Evolutionary conservation across 2,329 filamentous ascomycete species (phyloP).

Genomic region (Penicillium sp.): DNA sequence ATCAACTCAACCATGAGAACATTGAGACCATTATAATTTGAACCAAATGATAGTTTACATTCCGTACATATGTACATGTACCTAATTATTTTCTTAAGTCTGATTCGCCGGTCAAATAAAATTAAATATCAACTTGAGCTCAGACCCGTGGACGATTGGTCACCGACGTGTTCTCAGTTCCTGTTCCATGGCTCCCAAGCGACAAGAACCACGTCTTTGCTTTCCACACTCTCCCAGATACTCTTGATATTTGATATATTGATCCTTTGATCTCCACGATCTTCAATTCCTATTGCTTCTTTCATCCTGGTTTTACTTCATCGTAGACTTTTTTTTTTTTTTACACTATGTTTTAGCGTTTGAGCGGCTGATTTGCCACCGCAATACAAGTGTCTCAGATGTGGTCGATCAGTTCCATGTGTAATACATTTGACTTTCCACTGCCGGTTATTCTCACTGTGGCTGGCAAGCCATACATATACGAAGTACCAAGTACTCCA

Average conservation of each 20-base stretch:
- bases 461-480: conserved; percentile 1
- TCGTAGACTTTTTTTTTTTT: neutral
- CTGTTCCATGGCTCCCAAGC: conserved; percentile 18
- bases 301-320: neutral
- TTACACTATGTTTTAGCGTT: neutral
- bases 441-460: conserved; percentile 15
- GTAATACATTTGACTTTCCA: conserved; percentile 17
- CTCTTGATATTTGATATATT: neutral
- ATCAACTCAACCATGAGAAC: neutral
- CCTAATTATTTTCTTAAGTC: neutral
- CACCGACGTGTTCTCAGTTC: neutral
- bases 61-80: neutral
- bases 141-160: neutral
- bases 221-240: neutral
- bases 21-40: neutral
- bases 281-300: conserved; percentile 1
- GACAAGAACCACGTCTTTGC: conserved; percentile 11
- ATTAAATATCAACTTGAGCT: conserved; percentile 1
- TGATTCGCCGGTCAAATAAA: neutral
- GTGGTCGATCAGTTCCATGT: conserved; percentile 8
- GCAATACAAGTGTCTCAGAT: conserved; percentile 14
- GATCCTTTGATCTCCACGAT: conserved; percentile 3
- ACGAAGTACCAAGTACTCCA: neutral
- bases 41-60: neutral
- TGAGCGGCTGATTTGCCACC: conserved; percentile 9